A percentile compares a stretch with the other conserved stretches of the same genome.
Evolutionary conservation across 2,329 filamentous ascomycete genomes (phyloP).

Genomic region (Pseudodiploospora longispora): DNA sequence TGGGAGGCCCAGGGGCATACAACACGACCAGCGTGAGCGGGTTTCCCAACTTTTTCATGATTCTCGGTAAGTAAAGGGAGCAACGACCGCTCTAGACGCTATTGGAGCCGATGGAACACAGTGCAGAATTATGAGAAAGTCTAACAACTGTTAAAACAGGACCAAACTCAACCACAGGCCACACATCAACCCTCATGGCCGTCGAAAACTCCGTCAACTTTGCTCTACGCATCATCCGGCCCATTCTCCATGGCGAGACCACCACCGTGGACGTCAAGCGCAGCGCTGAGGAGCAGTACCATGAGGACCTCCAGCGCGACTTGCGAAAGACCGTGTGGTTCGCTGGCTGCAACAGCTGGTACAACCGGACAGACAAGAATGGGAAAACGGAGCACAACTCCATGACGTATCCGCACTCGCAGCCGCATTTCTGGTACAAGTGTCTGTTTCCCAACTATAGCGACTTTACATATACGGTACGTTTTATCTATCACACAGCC

Average conservation of each 20-base stretch:
- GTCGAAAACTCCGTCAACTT: constrained; percentile 55
- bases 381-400: constrained; percentile 23
- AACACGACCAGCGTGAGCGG: constrained; percentile 48
- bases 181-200: constrained; percentile 51
- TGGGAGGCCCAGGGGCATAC: constrained; percentile 56
- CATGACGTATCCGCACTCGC: constrained; percentile 27
- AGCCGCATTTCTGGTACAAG: constrained; percentile 27
- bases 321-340: constrained; percentile 27
- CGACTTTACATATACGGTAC: constrained; percentile 25
- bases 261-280: constrained; percentile 23
- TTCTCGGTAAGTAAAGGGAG: constrained; percentile 34
- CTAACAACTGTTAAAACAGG: constrained; percentile 21
- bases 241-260: constrained; percentile 27
- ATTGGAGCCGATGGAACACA: too few species aligned
- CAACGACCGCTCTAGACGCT: background rate
- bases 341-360: constrained; percentile 30
- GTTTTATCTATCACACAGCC: background rate
- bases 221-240: constrained; percentile 49
- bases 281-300: constrained; percentile 26
- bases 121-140: too few species aligned
- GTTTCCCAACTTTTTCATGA: constrained; percentile 58
- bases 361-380: constrained; percentile 16
- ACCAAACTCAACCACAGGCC: constrained; percentile 55
- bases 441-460: constrained; percentile 26
- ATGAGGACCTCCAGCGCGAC: constrained; percentile 21